phyloP scores from a whole-genome alignment of 2,329 filamentous ascomycete genomes.

The Chrysoporthe austroafricana region DNA sequence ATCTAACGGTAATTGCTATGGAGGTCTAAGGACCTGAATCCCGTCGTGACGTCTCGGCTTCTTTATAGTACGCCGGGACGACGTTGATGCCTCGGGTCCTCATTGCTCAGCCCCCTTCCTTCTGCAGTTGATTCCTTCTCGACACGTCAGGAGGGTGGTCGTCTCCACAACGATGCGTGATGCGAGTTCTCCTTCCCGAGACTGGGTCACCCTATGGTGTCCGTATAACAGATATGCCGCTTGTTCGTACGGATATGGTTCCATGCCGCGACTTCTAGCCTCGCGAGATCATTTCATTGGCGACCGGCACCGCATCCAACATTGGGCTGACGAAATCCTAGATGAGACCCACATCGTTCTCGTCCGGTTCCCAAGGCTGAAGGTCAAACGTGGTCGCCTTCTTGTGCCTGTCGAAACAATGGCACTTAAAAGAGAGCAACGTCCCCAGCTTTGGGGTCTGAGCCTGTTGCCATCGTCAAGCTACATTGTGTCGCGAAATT shows the following conservation, averaged over 20 bases:
- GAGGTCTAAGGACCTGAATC: too few relatives aligned
- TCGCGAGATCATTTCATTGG: background rate
- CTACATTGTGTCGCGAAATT: background rate
- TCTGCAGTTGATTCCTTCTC: too few relatives aligned
- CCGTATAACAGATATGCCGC: too few relatives aligned
- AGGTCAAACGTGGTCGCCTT: background rate
- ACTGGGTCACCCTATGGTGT: too few relatives aligned
- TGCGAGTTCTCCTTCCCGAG: too few relatives aligned
- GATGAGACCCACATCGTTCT: constrained; percentile 4
- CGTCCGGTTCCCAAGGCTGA: background rate
- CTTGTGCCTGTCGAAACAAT: background rate
- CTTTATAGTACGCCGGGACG: too few relatives aligned
- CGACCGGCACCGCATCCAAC: background rate
- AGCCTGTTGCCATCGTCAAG: background rate
- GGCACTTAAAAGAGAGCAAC: background rate
- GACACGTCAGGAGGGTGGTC: too few relatives aligned
- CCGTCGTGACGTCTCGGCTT: too few relatives aligned
- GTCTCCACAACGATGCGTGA: too few relatives aligned
- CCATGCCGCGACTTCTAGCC: background rate
- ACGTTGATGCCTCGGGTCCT: too few relatives aligned
- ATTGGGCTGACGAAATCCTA: background rate
- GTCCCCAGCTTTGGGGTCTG: background rate
- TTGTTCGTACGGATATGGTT: background rate
- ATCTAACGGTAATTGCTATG: too few relatives aligned
- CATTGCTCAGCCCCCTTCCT: too few relatives aligned